Evolutionary conservation across 352 stramenopile genomes (phyloP).

Genomic region (Detonula confervacea): DNA sequence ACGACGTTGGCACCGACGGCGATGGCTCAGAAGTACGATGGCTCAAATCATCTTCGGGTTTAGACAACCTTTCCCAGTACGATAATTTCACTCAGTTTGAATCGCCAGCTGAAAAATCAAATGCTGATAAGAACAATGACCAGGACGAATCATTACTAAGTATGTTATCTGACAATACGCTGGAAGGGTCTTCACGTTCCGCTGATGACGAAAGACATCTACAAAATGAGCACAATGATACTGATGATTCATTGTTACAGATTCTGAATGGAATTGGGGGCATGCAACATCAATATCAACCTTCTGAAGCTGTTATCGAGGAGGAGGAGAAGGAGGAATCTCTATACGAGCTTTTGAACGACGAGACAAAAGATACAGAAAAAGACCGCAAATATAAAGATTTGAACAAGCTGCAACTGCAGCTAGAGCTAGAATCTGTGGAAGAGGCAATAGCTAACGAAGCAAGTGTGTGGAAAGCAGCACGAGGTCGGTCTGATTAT

Average conservation of each 20-base stretch:
- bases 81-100: slow-evolving; percentile 36
- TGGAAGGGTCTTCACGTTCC: slow-evolving; percentile 17
- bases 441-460: slow-evolving; percentile 68
- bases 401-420: slow-evolving; percentile 67
- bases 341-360: slow-evolving; percentile 36
- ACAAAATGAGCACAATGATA: slow-evolving; percentile 14
- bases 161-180: background rate
- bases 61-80: slow-evolving; percentile 33
- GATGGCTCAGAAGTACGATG: slow-evolving; percentile 4
- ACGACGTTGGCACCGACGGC: background rate
- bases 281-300: slow-evolving; percentile 4
- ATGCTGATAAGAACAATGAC: background rate
- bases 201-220: slow-evolving; percentile 8
- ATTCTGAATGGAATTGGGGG: slow-evolving; percentile 20
- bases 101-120: background rate
- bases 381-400: slow-evolving; percentile 35
- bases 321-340: slow-evolving; percentile 22
- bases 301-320: slow-evolving; percentile 1
- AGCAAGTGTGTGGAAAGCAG: slow-evolving; percentile 62
- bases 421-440: slow-evolving; percentile 78
- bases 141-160: slow-evolving; percentile 23
- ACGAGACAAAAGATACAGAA: slow-evolving; percentile 29
- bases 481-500: slow-evolving; percentile 72
- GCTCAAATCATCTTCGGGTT: background rate
- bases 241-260: slow-evolving; percentile 17